Evolutionary conservation across 192 early-diverging fungal genomes (phyloP), one percentile per base, ranked within the genome.

Genomic region (Neocallimastix lanati): DNA sequence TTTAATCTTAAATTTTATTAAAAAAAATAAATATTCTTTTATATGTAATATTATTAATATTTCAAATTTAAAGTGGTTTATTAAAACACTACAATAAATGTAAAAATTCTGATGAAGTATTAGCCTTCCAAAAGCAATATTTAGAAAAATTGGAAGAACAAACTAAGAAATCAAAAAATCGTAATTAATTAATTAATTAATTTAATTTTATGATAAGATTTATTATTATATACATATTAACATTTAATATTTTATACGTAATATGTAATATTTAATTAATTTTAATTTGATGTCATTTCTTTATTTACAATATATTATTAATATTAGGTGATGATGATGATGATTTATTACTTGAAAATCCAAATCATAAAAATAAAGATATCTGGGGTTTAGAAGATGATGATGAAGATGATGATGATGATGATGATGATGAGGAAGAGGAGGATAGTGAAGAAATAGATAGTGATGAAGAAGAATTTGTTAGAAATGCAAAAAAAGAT

Each of bases 61-160:
- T n/a, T n/a, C n/a, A n/a, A 18, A 76, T 82, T 9, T 15, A 25
- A 77, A 93, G 93, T 33, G 88, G 88, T 21, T 84, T 99, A 30
- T 83, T 99, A 29, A 82, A 88, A 76, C 86, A 84, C 76, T 99
- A 99, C 82, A 85, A 87, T 0, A 86, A 86, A 50, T 96, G 94
- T 90, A 90, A 88, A 58, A 89, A 91, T 76, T 92, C 92, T 27
- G 81, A 86, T 14, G 91, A 92, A 36, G 90, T 96, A 2, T 87
- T 96, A 29, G 82, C 86, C 30, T 91, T 87, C 12, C 95, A 95
- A 82, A 93, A 92, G 76, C 89, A 93, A 82, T 97, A 93, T 82
- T 84, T 99, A 21, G 88, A 88, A 21, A 85, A 87, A 83, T 87
- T 94, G 40, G 92, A 95, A 78, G 85, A 88, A 36, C 92, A 93